phyloP scores from a whole-genome alignment of 2,329 filamentous ascomycete genomes.

The Gaeumannomyces tritici region DNA sequence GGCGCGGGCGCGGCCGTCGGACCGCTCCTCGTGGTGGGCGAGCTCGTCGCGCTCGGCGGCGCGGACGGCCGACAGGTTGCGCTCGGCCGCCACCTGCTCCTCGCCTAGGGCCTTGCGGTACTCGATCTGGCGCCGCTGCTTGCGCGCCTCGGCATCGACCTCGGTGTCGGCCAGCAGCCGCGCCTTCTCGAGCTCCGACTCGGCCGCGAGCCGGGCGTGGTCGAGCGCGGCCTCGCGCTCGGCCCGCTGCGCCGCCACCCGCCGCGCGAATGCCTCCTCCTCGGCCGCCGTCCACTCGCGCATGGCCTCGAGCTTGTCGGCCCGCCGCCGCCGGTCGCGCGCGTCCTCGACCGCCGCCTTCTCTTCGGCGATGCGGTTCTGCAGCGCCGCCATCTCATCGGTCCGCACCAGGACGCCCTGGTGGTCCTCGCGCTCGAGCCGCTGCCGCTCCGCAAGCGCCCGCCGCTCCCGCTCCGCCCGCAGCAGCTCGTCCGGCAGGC shows the following conservation, averaged over 20 bases:
- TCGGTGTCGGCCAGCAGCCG: slow-evolving; percentile 36
- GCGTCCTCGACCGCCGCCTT: slow-evolving; percentile 42
- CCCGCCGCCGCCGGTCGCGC: slow-evolving; percentile 34
- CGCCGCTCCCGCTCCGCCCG: slow-evolving; percentile 40
- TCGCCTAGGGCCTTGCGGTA: slow-evolving; percentile 37
- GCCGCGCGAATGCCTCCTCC: slow-evolving; percentile 28
- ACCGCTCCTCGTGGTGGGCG: slow-evolving; percentile 34
- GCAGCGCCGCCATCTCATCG: slow-evolving; percentile 40
- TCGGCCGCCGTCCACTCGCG: slow-evolving; percentile 36
- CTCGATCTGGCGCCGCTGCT: slow-evolving; percentile 33
- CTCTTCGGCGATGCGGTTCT: slow-evolving; percentile 37
- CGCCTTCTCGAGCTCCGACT: slow-evolving; percentile 32
- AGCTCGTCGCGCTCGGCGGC: slow-evolving; percentile 41
- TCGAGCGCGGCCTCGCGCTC: slow-evolving; percentile 26
- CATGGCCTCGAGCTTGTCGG: slow-evolving; percentile 32
- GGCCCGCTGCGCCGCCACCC: slow-evolving; percentile 24
- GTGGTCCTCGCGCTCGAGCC: slow-evolving; percentile 39
- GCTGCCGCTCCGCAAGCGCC: slow-evolving; percentile 33
- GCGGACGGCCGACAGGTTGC: slow-evolving; percentile 36
- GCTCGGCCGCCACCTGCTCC: slow-evolving; percentile 37
- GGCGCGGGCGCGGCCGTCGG: slow-evolving; percentile 33
- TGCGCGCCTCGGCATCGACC: slow-evolving; percentile 31
- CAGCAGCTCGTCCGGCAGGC: slow-evolving; percentile 40
- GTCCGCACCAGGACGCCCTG: slow-evolving; percentile 34
- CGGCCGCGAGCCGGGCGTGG: slow-evolving; percentile 37